These are phyloP conservation scores for Effrenium voratum DNA, from an alignment of 73 alveolate genomes.

Conservation along the genomic window DNA sequence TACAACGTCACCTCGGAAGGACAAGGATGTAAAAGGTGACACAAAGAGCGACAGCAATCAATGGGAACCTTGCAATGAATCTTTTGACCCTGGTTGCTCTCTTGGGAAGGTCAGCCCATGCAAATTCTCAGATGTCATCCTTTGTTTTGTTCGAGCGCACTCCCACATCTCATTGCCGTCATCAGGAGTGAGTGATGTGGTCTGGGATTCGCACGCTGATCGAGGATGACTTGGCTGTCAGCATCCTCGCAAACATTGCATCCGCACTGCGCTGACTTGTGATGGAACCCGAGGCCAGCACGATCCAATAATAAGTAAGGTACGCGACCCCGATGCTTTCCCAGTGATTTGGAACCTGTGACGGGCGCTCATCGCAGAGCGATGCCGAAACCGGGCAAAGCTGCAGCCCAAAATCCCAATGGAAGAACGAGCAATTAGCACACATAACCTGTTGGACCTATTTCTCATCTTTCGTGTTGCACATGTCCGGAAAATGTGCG, in stretches of 20 bases:
- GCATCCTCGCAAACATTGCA: slow-evolving; percentile 93
- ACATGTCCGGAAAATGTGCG: too few relatives aligned
- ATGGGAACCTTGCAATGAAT: too few relatives aligned
- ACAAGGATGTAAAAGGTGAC: too few relatives aligned
- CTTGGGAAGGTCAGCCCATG: too few relatives aligned
- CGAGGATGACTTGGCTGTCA: slow-evolving; percentile 96
- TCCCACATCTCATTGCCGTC: too few relatives aligned
- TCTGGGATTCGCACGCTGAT: slow-evolving; percentile 62
- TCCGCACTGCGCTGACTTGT: neutral
- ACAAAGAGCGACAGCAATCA: too few relatives aligned
- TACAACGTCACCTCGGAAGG: slow-evolving; percentile 95
- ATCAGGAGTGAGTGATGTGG: too few relatives aligned
- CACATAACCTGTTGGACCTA: too few relatives aligned
- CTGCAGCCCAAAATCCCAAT: neutral
- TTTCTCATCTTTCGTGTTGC: too few relatives aligned
- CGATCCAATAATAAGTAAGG: slow-evolving; percentile 98
- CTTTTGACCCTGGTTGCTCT: too few relatives aligned
- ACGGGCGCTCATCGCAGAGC: neutral
- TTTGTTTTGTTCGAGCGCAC: too few relatives aligned
- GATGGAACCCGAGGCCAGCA: neutral
- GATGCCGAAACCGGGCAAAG: neutral
- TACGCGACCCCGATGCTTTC: slow-evolving; percentile 98
- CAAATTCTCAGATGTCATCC: too few relatives aligned
- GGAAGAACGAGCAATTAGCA: neutral
- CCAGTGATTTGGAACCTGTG: slow-evolving; percentile 97